Evolutionary conservation across 352 stramenopile genomes (phyloP).

Genomic region (Pythium aphanidermatum): DNA sequence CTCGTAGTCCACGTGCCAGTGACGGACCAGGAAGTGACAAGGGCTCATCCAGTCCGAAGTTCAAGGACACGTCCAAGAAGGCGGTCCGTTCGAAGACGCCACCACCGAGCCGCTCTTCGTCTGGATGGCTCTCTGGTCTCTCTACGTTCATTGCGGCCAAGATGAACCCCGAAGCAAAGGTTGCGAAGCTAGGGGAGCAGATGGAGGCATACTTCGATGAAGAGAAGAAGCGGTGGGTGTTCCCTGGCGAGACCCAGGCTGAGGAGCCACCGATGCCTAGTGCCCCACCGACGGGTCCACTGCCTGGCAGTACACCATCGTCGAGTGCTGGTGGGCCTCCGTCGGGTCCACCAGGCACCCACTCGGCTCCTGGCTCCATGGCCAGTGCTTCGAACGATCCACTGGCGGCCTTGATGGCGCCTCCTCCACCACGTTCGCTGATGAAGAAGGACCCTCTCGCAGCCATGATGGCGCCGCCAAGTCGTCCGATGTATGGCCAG

Average conservation of each 20-base stretch:
- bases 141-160: slow-evolving; percentile 68
- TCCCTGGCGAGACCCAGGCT: slow-evolving; percentile 64
- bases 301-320: slow-evolving; percentile 43
- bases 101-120: slow-evolving; percentile 55
- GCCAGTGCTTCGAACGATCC: slow-evolving; percentile 48
- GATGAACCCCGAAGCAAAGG: slow-evolving; percentile 82
- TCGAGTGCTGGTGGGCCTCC: slow-evolving; percentile 31
- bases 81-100: slow-evolving; percentile 68
- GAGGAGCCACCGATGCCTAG: slow-evolving; percentile 61
- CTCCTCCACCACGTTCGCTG: slow-evolving; percentile 49
- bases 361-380: slow-evolving; percentile 68
- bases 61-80: slow-evolving; percentile 54
- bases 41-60: slow-evolving; percentile 58
- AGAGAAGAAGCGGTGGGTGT: slow-evolving; percentile 83
- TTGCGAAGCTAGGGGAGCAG: slow-evolving; percentile 67
- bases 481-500: slow-evolving; percentile 30
- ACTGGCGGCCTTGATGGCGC: slow-evolving; percentile 77
- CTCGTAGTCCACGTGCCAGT: slow-evolving; percentile 16
- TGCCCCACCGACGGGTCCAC: slow-evolving; percentile 58
- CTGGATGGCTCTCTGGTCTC: slow-evolving; percentile 50
- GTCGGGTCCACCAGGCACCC: slow-evolving; percentile 28
- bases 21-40: slow-evolving; percentile 63
- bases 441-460: slow-evolving; percentile 83
- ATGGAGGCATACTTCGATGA: slow-evolving; percentile 83
- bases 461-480: slow-evolving; percentile 83